Conservation (phyloP, 257 asterid species). For the Agastache rugosa region DNA sequence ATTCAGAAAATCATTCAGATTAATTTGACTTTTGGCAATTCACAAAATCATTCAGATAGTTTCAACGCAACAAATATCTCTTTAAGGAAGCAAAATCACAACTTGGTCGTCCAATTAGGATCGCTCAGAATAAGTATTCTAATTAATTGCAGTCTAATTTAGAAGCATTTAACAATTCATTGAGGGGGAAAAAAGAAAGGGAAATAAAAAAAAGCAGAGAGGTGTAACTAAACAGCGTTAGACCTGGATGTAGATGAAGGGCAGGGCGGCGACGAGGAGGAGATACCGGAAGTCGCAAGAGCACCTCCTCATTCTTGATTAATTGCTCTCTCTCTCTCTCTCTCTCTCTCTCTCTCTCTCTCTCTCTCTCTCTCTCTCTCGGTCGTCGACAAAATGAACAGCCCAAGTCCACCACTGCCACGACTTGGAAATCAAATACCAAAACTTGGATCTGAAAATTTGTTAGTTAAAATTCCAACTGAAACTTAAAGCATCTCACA, state of each 20-base stretch:
- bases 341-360: background rate
- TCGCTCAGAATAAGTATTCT: background rate
- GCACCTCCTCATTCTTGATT: conserved; percentile 53
- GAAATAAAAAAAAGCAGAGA: background rate
- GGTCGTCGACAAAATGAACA: conserved; percentile 7
- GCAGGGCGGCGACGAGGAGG: conserved; percentile 67
- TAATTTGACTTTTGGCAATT: background rate
- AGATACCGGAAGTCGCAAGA: conserved; percentile 74
- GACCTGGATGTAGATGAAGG: conserved; percentile 92
- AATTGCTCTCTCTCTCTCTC: conserved; percentile 7
- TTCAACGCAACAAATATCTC: background rate
- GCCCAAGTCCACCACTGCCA: conserved; percentile 41
- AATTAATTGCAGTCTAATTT: background rate
- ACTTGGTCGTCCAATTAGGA: background rate
- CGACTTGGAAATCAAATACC: conserved; percentile 18
- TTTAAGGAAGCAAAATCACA: conserved; percentile 11
- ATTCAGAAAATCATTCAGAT: conserved; percentile 20
- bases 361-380: background rate
- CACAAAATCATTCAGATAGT: background rate
- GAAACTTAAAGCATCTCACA: background rate
- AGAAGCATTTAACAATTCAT: background rate
- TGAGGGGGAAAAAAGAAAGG: background rate
- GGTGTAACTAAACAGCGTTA: background rate
- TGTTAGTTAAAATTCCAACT: conserved; percentile 14
- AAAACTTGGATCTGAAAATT: conserved; percentile 27